phyloP scores from a whole-genome alignment of 257 asterid species.

The Datura wrightii region DNA sequence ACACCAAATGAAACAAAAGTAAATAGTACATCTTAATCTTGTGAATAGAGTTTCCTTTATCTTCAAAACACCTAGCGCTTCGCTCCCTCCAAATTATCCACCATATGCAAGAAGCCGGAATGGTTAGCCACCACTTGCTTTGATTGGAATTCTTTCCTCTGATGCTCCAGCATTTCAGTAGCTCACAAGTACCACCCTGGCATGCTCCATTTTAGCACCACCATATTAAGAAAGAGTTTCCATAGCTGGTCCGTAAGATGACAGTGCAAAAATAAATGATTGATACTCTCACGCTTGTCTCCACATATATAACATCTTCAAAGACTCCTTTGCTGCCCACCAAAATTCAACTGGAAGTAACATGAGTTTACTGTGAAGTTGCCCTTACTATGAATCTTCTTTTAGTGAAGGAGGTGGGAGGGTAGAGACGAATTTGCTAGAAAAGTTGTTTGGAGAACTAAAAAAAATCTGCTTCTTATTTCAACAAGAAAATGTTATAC shows the following conservation, averaged over 20 bases:
- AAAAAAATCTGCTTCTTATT: background rate
- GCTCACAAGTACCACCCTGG: background rate
- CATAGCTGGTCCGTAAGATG: background rate
- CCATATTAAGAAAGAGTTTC: background rate
- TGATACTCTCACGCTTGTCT: background rate
- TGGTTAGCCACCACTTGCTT: background rate
- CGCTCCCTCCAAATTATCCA: background rate
- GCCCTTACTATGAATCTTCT: background rate
- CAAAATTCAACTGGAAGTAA: background rate
- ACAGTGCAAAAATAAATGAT: background rate
- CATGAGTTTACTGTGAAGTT: background rate
- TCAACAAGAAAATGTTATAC: background rate
- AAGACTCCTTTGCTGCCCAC: background rate
- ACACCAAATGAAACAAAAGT: background rate
- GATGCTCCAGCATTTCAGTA: background rate
- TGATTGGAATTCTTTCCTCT: background rate
- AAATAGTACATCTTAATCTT: background rate
- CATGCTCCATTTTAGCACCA: background rate
- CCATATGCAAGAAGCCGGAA: background rate
- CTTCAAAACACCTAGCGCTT: background rate
- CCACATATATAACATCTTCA: background rate
- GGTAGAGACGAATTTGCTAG: background rate
- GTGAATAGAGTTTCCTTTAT: background rate
- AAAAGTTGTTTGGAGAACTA: background rate
- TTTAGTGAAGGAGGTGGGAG: background rate